Base-by-base conservation (phyloP, 176 grass and related monocot genomes). In the Alopecurus myosuroides region DNA sequence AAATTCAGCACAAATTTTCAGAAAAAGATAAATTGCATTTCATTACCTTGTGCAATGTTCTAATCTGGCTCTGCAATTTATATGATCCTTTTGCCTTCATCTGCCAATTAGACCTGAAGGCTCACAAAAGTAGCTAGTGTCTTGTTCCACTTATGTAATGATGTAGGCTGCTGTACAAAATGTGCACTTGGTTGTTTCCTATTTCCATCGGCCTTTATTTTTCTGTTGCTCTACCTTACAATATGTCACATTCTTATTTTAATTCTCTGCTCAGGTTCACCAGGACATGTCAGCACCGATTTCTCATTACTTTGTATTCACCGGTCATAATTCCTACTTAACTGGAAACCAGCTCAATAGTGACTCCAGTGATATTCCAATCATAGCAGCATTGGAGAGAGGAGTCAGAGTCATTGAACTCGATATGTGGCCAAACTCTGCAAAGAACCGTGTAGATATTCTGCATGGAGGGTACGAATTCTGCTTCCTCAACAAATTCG, bases 331-430 rank as follows among this genome's bases (percentile, higher is more conserved):
- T 88, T 98, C 95, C 58, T 98, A 98, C 81, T 61, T 98, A 20
- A 98, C 88, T 20, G 95, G 95, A 37, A 98, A 98, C 89, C 95
- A 98, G 70, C 82, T 98, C 10, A 98, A 94, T 49, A 98, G 95
- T 31, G 91, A 98, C 72, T 95, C 90, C 88, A 98, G 95, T 11
- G 93, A 95, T n/a, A 6, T 86, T 46, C 95, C 95, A 10, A 98
- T 98, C 33, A 95, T 95, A 88, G 80, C 88, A 69, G 86, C 95
- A 50, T 78, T 98, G 73, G 70, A 93, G 89, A 88, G 37, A 53
- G 95, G 95, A 11, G 95, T 95, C 11, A 86, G 95, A 86, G 95
- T 98, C 11, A 98, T 98, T 55, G 95, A 98, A 82, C 87, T 98
- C 1, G 93, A 95, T 55, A 93, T 98, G 95, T 98, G 95, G 95